These are phyloP conservation scores for Spizellomyces punctatus DNA, from an alignment of 192 early-diverging fungal species.

Conservation along the genomic window DNA sequence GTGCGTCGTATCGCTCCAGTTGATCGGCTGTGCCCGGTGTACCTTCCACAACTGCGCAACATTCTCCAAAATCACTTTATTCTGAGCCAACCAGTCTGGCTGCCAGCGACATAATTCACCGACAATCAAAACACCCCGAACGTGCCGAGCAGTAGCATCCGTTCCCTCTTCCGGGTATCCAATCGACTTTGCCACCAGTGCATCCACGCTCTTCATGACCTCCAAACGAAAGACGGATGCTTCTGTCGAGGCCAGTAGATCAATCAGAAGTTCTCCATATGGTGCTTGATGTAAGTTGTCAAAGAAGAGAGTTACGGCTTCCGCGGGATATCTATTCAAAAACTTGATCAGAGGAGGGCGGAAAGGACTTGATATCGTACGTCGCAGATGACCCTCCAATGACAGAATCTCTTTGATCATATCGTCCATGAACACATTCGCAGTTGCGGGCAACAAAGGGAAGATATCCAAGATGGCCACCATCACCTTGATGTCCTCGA, in stretches of 20 bases:
- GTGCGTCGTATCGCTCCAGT: slow-evolving; percentile 21
- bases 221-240: slow-evolving; percentile 36
- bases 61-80: slow-evolving; percentile 32
- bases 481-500: slow-evolving; percentile 92
- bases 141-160: background rate
- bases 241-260: slow-evolving; percentile 28
- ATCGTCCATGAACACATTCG: slow-evolving; percentile 90
- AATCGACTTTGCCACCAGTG: slow-evolving; percentile 35
- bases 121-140: slow-evolving; percentile 33
- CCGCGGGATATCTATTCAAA: slow-evolving; percentile 84
- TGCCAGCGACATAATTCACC: slow-evolving; percentile 18
- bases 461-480: slow-evolving; percentile 94
- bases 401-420: slow-evolving; percentile 85
- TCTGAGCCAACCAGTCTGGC: slow-evolving; percentile 46
- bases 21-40: slow-evolving; percentile 17
- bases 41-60: slow-evolving; percentile 31
- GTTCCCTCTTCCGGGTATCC: background rate
- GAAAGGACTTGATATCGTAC: slow-evolving; percentile 92
- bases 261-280: slow-evolving; percentile 50
- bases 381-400: slow-evolving; percentile 79
- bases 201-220: slow-evolving; percentile 26
- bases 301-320: slow-evolving; percentile 84
- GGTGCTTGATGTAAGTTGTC: slow-evolving; percentile 48
- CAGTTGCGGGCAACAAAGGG: slow-evolving; percentile 86
- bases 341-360: slow-evolving; percentile 86